Evolutionary conservation across 179 eudicot species (phyloP).

Genomic region (Beta macrorhiza): DNA sequence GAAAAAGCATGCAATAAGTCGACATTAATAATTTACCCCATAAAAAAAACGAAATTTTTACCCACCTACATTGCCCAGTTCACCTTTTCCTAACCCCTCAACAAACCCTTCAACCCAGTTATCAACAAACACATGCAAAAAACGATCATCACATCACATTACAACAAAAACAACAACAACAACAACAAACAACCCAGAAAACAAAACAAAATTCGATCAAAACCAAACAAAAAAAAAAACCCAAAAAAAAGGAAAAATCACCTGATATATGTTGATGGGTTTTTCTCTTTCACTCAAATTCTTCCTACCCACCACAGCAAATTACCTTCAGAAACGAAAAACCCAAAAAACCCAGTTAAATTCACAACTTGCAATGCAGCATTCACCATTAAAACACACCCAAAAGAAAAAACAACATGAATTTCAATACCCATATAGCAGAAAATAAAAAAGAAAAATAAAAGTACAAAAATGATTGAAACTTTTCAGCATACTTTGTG

Average conservation of each 20-base stretch:
- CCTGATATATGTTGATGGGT: slow-evolving; percentile 19
- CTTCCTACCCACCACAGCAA: slow-evolving; percentile 26
- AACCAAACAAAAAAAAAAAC: not conserved
- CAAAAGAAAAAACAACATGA: slow-evolving; percentile 2
- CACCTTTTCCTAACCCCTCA: slow-evolving; percentile 6
- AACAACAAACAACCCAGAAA: slow-evolving; percentile 4
- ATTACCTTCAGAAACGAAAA: slow-evolving; percentile 5
- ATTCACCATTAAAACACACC: slow-evolving; percentile 16
- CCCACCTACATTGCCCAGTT: slow-evolving; percentile 29
- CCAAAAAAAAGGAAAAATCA: not conserved
- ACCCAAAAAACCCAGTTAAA: slow-evolving; percentile 13
- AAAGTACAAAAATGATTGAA: not conserved
- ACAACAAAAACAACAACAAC: slow-evolving; percentile 12
- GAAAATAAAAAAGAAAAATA: not conserved
- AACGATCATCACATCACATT: slow-evolving; percentile 17
- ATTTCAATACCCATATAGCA: not conserved
- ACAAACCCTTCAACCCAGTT: not conserved
- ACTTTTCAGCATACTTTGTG: slow-evolving; percentile 20
- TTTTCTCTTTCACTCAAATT: not conserved
- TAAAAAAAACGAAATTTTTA: slow-evolving; percentile 13
- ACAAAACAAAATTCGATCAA: not conserved
- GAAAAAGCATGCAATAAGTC: slow-evolving; percentile 32
- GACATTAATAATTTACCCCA: slow-evolving; percentile 16
- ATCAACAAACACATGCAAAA: slow-evolving; percentile 29
- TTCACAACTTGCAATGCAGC: slow-evolving; percentile 30